Percentiles rank a stretch among this genome's conserved stretches.
phyloP scores from a whole-genome alignment of 1,284 basidiomycete species.

The Dichomitus squalens region DNA sequence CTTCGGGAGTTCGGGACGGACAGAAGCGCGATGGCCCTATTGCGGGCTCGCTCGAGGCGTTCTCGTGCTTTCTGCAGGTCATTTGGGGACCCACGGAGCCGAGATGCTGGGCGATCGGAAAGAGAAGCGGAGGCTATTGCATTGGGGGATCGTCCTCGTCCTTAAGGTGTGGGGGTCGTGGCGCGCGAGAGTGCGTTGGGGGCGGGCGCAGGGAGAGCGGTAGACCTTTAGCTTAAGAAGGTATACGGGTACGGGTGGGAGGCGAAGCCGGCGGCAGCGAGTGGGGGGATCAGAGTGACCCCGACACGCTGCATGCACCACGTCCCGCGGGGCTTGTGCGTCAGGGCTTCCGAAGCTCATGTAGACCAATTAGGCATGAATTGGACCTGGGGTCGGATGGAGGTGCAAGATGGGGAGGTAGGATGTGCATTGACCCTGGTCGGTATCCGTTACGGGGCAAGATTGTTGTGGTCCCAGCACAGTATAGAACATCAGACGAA shows the following conservation, averaged over 20 bases:
- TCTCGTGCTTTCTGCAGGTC: too few relatives aligned
- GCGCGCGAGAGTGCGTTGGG: too few relatives aligned
- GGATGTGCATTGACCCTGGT: background rate
- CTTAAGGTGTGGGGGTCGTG: background rate
- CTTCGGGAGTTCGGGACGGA: background rate
- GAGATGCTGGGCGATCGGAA: too few relatives aligned
- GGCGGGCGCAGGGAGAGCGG: too few relatives aligned
- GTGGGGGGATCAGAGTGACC: slow-evolving; percentile 7
- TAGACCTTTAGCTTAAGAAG: too few relatives aligned
- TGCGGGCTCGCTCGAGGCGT: too few relatives aligned
- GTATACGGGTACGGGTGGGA: background rate
- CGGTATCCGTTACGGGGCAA: background rate
- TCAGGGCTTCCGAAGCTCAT: background rate
- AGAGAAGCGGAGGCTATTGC: background rate
- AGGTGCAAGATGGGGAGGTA: background rate
- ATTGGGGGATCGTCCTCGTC: background rate
- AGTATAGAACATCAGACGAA: background rate
- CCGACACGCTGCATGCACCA: slow-evolving; percentile 6
- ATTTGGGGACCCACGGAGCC: too few relatives aligned
- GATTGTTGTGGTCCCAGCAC: background rate
- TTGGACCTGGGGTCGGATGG: background rate
- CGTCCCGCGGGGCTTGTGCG: background rate
- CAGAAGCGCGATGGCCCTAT: too few relatives aligned
- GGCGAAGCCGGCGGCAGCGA: background rate
- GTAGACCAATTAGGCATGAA: background rate